Evolutionary conservation across 1,284 basidiomycete species (phyloP).

Genomic region (Cutaneotrichosporon sp.): DNA sequence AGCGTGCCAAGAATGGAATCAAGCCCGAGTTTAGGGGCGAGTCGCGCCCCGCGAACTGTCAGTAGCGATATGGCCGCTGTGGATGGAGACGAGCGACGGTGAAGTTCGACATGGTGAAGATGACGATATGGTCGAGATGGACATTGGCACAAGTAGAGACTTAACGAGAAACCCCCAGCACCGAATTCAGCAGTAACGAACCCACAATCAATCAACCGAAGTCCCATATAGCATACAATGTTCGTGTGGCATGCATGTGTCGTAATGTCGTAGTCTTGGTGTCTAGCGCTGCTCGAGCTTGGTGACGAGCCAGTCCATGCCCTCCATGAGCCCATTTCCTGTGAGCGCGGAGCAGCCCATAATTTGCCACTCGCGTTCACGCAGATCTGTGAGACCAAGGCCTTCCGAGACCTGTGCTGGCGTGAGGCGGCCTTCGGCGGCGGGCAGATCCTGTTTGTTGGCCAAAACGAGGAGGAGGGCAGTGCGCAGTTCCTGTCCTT

Average conservation of each 20-base stretch:
- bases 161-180: background rate
- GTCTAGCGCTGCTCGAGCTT: slow-evolving; percentile 27
- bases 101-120: too few species aligned
- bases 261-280: slow-evolving; percentile 2
- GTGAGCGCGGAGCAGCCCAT: slow-evolving; percentile 53
- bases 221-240: slow-evolving; percentile 2
- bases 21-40: too few species aligned
- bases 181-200: background rate
- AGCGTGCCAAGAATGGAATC: background rate
- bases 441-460: slow-evolving; percentile 54
- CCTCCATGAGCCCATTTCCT: slow-evolving; percentile 43
- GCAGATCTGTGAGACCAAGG: slow-evolving; percentile 50
- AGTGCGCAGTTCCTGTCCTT: slow-evolving; percentile 40
- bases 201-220: background rate
- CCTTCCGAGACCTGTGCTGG: slow-evolving; percentile 53
- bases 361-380: slow-evolving; percentile 54
- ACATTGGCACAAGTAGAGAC: background rate
- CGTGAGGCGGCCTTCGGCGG: slow-evolving; percentile 41
- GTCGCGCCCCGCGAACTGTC: too few species aligned
- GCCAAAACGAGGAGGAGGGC: slow-evolving; percentile 52
- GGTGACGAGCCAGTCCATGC: slow-evolving; percentile 48
- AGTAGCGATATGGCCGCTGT: too few species aligned
- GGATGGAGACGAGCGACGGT: too few species aligned
- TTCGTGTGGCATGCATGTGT: slow-evolving; percentile 7
- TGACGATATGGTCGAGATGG: too few species aligned